Percentiles rank a stretch among this genome's conserved stretches.
phyloP scores from a whole-genome alignment of 2,329 filamentous ascomycete species.

The Dryadomyces quercivorus region DNA sequence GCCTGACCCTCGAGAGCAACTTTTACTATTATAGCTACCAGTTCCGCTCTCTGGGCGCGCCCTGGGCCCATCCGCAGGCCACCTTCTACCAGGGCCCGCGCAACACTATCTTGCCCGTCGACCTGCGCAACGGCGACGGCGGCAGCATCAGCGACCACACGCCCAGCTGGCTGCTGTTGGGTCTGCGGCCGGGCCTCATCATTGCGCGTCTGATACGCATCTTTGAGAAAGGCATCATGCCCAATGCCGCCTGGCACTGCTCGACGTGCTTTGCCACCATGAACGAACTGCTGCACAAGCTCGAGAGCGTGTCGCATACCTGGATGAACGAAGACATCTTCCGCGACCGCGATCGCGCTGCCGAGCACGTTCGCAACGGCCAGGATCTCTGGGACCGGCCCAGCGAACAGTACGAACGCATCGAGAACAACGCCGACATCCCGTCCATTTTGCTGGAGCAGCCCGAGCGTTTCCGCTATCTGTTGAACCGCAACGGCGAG shows the following conservation, averaged over 20 bases:
- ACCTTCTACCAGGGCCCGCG: constrained; percentile 36
- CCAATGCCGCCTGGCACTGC: constrained; percentile 49
- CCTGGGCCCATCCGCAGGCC: constrained; percentile 49
- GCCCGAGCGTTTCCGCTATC: constrained; percentile 28
- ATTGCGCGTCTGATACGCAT: too few relatives aligned
- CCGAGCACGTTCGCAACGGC: constrained; percentile 36
- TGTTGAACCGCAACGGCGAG: constrained; percentile 31
- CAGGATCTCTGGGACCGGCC: constrained; percentile 41
- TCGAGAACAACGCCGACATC: constrained; percentile 39
- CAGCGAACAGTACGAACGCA: constrained; percentile 31
- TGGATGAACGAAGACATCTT: constrained; percentile 38
- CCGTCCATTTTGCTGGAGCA: constrained; percentile 32
- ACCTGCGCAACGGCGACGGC: constrained; percentile 37
- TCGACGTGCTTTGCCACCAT: constrained; percentile 47
- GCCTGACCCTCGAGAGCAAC: constrained; percentile 35
- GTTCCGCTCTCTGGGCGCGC: constrained; percentile 29
- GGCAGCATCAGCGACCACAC: constrained; percentile 12
- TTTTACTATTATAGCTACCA: constrained; percentile 50
- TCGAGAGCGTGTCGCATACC: constrained; percentile 42
- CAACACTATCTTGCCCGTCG: constrained; percentile 37
- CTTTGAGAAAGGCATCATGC: constrained; percentile 30
- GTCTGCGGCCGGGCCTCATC: neutral
- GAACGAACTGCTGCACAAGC: constrained; percentile 40
- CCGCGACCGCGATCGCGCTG: constrained; percentile 34
- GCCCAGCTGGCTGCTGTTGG: neutral